Evolutionary conservation across 2,329 filamentous ascomycete species (phyloP).

Genomic region (Penicillium sp.): DNA sequence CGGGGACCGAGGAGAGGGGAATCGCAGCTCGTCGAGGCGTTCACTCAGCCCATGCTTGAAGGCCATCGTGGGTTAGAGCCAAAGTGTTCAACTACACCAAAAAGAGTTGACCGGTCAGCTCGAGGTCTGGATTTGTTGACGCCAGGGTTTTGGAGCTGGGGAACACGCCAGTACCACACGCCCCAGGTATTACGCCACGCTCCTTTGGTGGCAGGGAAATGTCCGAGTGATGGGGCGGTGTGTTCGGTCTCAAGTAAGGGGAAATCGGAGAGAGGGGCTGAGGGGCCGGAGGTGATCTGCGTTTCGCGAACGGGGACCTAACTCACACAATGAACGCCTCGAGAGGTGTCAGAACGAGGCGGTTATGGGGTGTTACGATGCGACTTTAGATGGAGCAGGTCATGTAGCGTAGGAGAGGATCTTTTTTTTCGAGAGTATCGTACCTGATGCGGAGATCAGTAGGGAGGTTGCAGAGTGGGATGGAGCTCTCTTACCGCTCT

Average conservation of each 20-base stretch:
- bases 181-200: conserved; percentile 7
- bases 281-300: conserved; percentile 35
- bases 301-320: conserved; percentile 23
- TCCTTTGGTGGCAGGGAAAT: conserved; percentile 16
- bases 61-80: conserved; percentile 55
- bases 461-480: conserved; percentile 30
- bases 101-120: conserved; percentile 26
- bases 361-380: conserved; percentile 10
- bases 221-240: conserved; percentile 30
- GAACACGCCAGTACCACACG: conserved; percentile 17
- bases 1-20: conserved; percentile 74
- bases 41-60: conserved; percentile 64
- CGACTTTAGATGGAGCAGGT: conserved; percentile 14
- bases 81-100: conserved; percentile 34
- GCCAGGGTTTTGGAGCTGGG: conserved; percentile 11
- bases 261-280: conserved; percentile 36
- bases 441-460: conserved; percentile 39
- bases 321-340: conserved; percentile 44
- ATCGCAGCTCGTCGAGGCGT: conserved; percentile 77
- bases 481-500: conserved; percentile 26
- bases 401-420: conserved; percentile 19
- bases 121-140: conserved; percentile 19
- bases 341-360: conserved; percentile 25
- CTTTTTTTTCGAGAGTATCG: conserved; percentile 8
- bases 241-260: conserved; percentile 37